These are phyloP conservation scores for Cytospora piceicola DNA, from an alignment of 2,329 filamentous ascomycete genomes.

Conservation along the genomic window DNA sequence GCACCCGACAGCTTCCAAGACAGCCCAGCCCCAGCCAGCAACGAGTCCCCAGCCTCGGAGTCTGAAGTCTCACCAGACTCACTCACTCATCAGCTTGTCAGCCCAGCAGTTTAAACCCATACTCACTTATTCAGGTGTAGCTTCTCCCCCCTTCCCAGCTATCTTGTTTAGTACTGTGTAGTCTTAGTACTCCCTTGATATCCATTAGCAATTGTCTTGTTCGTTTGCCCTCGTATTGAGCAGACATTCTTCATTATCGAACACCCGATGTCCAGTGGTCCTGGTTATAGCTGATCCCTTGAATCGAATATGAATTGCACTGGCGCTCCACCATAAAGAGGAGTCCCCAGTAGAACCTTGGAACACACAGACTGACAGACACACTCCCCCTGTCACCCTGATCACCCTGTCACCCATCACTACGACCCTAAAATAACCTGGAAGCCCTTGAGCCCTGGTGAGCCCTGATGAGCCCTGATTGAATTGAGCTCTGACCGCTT, in stretches of 20 bases:
- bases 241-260: too few species aligned
- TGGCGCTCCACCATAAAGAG: neutral
- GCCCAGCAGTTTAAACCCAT: neutral
- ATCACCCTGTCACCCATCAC: neutral
- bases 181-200: neutral
- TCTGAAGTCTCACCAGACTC: neutral
- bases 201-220: neutral
- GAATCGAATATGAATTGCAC: neutral
- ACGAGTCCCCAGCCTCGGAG: neutral
- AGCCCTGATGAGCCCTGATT: conserved; percentile 1
- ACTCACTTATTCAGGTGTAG: neutral
- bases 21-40: neutral
- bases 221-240: neutral
- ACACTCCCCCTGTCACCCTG: too few species aligned
- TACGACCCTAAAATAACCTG: neutral
- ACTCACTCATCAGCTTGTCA: neutral
- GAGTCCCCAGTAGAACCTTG: neutral
- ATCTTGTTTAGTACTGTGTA: too few species aligned
- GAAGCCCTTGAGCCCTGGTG: too few species aligned
- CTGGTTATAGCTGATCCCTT: neutral
- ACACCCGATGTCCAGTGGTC: too few species aligned
- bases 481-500: conserved; percentile 24
- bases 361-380: too few species aligned
- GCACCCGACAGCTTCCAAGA: neutral
- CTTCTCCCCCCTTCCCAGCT: too few species aligned